phyloP scores from a whole-genome alignment of 2,329 filamentous ascomycete species.

The Arthrobotrys iridis region DNA sequence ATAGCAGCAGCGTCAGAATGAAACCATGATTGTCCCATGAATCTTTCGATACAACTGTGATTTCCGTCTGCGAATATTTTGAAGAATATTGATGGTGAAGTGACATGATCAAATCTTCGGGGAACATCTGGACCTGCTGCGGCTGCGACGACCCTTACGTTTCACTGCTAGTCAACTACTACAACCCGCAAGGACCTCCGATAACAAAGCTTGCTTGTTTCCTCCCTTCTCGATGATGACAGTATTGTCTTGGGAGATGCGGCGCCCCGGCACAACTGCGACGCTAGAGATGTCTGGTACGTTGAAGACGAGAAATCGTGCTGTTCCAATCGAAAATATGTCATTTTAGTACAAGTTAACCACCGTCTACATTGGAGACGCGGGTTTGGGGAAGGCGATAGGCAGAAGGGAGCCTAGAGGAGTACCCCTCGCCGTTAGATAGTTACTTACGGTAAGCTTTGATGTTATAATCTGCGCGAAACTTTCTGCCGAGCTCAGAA shows the following conservation, averaged over 20 bases:
- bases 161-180: background rate
- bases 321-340: background rate
- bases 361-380: background rate
- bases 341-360: background rate
- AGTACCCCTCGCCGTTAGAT: background rate
- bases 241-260: background rate
- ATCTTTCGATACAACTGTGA: too few species aligned
- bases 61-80: too few species aligned
- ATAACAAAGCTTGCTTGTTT: constrained; percentile 1
- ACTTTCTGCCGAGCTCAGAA: constrained; percentile 2
- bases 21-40: too few species aligned
- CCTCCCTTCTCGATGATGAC: constrained; percentile 23
- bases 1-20: background rate
- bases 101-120: background rate
- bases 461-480: constrained; percentile 7
- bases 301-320: constrained; percentile 28
- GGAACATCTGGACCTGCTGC: background rate
- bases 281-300: background rate
- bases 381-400: background rate
- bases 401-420: background rate
- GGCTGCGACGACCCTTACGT: background rate
- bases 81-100: background rate
- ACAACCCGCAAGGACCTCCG: background rate
- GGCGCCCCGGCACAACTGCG: background rate
- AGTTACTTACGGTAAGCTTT: constrained; percentile 22